phyloP scores from a whole-genome alignment of 2,329 filamentous ascomycete genomes.

The Calonectria crousiana region DNA sequence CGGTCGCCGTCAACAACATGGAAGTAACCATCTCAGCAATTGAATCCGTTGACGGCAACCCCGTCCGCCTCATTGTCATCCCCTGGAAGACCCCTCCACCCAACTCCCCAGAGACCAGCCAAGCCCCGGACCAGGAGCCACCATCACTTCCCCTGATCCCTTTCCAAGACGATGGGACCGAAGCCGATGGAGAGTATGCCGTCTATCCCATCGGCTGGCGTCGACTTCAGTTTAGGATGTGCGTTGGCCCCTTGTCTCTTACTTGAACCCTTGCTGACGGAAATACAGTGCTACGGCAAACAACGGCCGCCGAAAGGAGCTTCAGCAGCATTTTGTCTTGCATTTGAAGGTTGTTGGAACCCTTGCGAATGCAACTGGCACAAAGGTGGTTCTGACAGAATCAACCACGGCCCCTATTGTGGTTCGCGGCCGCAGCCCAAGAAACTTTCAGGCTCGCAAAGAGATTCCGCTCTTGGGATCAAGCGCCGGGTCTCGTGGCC shows the following conservation, averaged over 20 bases:
- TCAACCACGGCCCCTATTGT: constrained; percentile 91
- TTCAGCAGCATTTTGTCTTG: constrained; percentile 96
- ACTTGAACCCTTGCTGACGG: constrained; percentile 22
- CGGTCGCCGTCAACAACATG: constrained; percentile 83
- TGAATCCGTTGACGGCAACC: constrained; percentile 92
- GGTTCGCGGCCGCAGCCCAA: constrained; percentile 89
- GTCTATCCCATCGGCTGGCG: constrained; percentile 96
- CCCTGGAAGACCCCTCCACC: constrained; percentile 97
- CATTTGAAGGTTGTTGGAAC: constrained; percentile 89
- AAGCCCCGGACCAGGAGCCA: constrained; percentile 84
- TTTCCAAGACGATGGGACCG: constrained; percentile 70
- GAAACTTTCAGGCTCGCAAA: constrained; percentile 95
- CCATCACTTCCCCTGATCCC: constrained; percentile 81
- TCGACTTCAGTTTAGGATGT: constrained; percentile 89
- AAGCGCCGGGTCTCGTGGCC: constrained; percentile 82
- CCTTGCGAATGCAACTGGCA: constrained; percentile 84
- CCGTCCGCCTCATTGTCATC: constrained; percentile 94
- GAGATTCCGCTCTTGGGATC: constrained; percentile 88
- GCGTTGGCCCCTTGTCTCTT: constrained; percentile 47
- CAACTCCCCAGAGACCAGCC: constrained; percentile 75
- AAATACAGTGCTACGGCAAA: constrained; percentile 84
- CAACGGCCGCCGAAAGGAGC: constrained; percentile 92
- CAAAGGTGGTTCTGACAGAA: constrained; percentile 84
- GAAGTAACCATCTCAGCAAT: constrained; percentile 93
- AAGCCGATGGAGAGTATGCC: constrained; percentile 81